Evolutionary conservation across 1,139 yeast genomes (phyloP).

Genomic region (Scheffersomyces parashehatae): DNA sequence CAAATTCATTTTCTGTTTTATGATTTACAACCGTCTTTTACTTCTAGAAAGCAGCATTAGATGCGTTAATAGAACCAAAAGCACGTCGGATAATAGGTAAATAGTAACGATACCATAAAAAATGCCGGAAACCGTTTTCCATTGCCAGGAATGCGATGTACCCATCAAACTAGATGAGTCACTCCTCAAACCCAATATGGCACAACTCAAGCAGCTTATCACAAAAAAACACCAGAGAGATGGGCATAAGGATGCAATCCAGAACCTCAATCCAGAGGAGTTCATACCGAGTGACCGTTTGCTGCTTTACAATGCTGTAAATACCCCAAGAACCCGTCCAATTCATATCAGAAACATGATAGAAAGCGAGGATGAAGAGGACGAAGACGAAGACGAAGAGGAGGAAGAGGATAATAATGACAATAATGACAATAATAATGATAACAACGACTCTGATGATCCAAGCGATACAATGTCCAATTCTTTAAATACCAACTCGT

Average conservation of each 20-base stretch:
- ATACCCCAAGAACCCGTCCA: slow-evolving; percentile 15
- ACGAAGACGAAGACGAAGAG: slow-evolving; percentile 17
- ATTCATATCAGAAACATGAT: slow-evolving; percentile 13
- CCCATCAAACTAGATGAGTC: slow-evolving; percentile 33
- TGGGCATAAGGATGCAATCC: slow-evolving; percentile 12
- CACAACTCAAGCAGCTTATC: slow-evolving; percentile 34
- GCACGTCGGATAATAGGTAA: background rate
- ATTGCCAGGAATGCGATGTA: slow-evolving; percentile 38
- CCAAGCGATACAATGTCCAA: slow-evolving; percentile 8
- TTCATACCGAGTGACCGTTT: slow-evolving; percentile 36
- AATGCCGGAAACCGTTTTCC: slow-evolving; percentile 12
- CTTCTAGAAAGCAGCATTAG: too few relatives aligned
- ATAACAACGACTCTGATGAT: background rate
- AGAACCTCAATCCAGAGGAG: slow-evolving; percentile 25
- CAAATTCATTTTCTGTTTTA: too few relatives aligned
- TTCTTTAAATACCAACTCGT: slow-evolving; percentile 28
- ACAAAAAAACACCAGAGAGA: slow-evolving; percentile 18
- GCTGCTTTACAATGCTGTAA: slow-evolving; percentile 23
- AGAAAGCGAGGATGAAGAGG: slow-evolving; percentile 18
- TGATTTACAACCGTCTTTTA: too few relatives aligned
- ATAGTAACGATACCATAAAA: background rate
- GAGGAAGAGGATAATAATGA: slow-evolving; percentile 7
- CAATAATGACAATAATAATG: slow-evolving; percentile 1
- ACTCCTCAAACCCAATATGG: slow-evolving; percentile 28
- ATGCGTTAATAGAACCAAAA: too few relatives aligned